Evolutionary conservation across 1,284 basidiomycete species (phyloP), one percentile per base, ranked within the genome.

Genomic region (Ceratobasidium sp.): DNA sequence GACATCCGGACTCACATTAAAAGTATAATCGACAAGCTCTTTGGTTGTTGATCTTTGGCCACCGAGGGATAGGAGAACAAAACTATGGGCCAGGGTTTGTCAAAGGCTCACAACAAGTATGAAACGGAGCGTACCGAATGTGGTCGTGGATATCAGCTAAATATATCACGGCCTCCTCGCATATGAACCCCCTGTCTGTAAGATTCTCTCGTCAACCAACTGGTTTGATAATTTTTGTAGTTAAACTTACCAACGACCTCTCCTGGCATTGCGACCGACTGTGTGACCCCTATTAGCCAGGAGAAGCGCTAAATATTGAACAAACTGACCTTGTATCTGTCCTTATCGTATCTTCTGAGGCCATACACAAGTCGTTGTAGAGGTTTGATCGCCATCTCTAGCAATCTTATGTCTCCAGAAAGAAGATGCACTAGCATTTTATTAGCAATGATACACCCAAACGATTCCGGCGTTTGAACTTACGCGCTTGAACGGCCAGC

Each of bases 81-180:
- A 62, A n/a, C 58, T 62, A 31, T 17, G 27, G 3, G 4, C 13
- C 29, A 13, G 27, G 10, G n/a, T 43, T 45, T 43, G 12, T 45
- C 12, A 31, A 20, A 15, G n/a, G 42, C 17, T 17, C n/a, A 6
- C 25, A 17, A 40, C 1, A 58, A 31, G 29, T 4, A 40, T 40
- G 17, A 40, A 40, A 40, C 38, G 17, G 38, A n/a, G 38, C 58
- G 8, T 29, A 62, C 58, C 43, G 42, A 50, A 50, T 17, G 31
- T 62, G 58, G 45, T 62, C 58, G 32, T 62, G 45, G 25, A 62
- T 50, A 50, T 62, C 58, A 12, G 58, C 31, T 50, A 62, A 22
- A 38, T 62, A 62, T 29, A 50, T 49, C 27, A 35, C 45, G 20
- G 58, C 49, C 27, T 62, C 58, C 31, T 62, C 58, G 58, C 58